phyloP scores from a whole-genome alignment of 1,284 basidiomycete genomes.

The Puccinia polysora region DNA sequence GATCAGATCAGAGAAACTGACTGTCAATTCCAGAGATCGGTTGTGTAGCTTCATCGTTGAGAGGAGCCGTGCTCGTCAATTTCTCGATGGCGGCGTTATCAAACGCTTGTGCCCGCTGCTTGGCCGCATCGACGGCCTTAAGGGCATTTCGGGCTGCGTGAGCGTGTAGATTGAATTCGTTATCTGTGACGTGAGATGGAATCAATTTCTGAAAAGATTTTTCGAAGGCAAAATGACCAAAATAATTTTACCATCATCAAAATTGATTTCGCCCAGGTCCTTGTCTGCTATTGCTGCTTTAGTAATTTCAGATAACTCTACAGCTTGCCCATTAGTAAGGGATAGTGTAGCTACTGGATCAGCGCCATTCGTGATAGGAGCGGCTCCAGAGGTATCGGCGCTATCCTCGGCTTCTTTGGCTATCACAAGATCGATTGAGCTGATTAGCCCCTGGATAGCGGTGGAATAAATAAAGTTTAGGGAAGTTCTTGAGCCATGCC shows the following conservation, averaged over 20 bases:
- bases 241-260: conserved; percentile 70
- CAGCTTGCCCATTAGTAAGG: conserved; percentile 46
- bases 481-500: neutral
- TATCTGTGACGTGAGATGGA: conserved; percentile 59
- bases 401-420: conserved; percentile 81
- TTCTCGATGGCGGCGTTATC: conserved; percentile 74
- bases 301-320: conserved; percentile 61
- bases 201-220: neutral
- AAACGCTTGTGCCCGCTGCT: conserved; percentile 75
- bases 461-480: conserved; percentile 34
- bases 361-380: conserved; percentile 49
- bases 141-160: conserved; percentile 88
- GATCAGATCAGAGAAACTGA: conserved; percentile 23
- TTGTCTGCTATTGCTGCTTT: conserved; percentile 59
- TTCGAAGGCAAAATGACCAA: conserved; percentile 29
- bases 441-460: conserved; percentile 42
- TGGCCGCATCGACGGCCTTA: conserved; percentile 77
- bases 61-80: conserved; percentile 45
- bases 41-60: conserved; percentile 31
- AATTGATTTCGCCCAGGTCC: conserved; percentile 75
- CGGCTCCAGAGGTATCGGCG: conserved; percentile 57
- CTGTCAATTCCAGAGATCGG: conserved; percentile 45
- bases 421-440: conserved; percentile 52
- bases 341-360: conserved; percentile 53
- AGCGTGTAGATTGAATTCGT: conserved; percentile 78